These are phyloP conservation scores for Pyrenochaeta sp. DNA, from an alignment of 2,329 filamentous ascomycete genomes.

Conservation along the genomic window DNA sequence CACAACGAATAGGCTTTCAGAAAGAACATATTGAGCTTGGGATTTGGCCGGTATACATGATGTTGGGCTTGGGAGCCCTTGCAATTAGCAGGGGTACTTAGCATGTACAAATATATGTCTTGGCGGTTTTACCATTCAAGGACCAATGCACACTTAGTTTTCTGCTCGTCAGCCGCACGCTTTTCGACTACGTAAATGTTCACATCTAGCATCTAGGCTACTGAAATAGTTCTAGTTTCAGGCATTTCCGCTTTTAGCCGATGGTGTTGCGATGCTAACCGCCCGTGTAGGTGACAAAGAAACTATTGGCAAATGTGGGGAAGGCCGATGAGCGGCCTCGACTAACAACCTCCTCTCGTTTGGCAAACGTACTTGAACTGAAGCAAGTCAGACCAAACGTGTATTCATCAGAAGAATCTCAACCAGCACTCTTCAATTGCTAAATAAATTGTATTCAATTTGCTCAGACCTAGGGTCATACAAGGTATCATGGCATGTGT, in stretches of 20 bases:
- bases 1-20: not conserved
- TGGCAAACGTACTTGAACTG: no score
- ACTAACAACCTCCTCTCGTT: not conserved
- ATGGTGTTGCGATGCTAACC: conserved; percentile 15
- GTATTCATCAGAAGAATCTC: not conserved
- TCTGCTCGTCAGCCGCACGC: not conserved
- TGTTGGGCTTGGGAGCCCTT: no score
- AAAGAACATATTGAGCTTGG: not conserved
- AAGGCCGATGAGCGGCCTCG: conserved; percentile 6
- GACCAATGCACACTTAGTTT: not conserved
- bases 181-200: no score
- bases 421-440: no score
- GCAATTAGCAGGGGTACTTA: not conserved
- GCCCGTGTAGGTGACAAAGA: conserved; percentile 24
- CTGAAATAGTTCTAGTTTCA: not conserved
- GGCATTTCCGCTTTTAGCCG: no score
- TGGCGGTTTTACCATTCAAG: conserved; percentile 4
- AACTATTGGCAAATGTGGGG: conserved; percentile 20
- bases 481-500: conserved; percentile 5
- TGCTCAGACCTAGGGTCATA: not conserved
- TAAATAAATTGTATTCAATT: no score
- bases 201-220: not conserved
- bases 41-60: not conserved
- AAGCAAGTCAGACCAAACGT: no score
- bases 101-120: conserved; percentile 13